Conservation (phyloP, 2,329 filamentous ascomycete species). For the Ploettnerulaceae sp. region DNA sequence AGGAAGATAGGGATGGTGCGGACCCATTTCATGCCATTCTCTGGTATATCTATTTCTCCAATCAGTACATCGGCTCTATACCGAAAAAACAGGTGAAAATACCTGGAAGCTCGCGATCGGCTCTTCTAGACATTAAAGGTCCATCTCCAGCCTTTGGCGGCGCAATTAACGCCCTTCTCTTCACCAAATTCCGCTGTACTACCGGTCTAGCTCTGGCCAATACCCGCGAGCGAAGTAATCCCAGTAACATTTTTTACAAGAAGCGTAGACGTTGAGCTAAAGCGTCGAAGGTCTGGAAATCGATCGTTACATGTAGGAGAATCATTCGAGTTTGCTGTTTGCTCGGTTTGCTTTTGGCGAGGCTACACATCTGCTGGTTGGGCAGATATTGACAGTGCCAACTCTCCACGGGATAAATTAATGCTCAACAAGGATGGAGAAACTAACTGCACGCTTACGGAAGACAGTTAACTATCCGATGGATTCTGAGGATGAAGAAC, state of each 20-base stretch:
- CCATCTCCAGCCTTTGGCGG: slow-evolving; percentile 56
- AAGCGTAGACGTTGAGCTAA: background rate
- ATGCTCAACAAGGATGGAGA: slow-evolving; percentile 21
- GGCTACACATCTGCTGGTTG: slow-evolving; percentile 10
- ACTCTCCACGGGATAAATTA: background rate
- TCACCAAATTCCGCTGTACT: slow-evolving; percentile 18
- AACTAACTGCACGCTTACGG: slow-evolving; percentile 57
- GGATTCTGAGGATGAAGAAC: slow-evolving; percentile 49
- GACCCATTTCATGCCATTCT: slow-evolving; percentile 50
- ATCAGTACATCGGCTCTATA: slow-evolving; percentile 1
- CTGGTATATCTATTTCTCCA: slow-evolving; percentile 22
- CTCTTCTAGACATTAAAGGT: slow-evolving; percentile 59
- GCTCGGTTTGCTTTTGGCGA: slow-evolving; percentile 19
- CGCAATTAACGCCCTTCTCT: slow-evolving; percentile 46
- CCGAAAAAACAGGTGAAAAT: slow-evolving; percentile 7
- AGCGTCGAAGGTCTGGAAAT: background rate
- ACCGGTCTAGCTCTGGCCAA: slow-evolving; percentile 17
- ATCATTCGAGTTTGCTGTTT: slow-evolving; percentile 12
- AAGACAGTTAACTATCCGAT: slow-evolving; percentile 72
- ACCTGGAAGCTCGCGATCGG: slow-evolving; percentile 65
- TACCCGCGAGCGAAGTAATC: slow-evolving; percentile 28
- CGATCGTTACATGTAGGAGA: slow-evolving; percentile 1
- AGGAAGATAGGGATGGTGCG: slow-evolving; percentile 79
- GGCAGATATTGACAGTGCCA: background rate
- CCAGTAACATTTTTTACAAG: slow-evolving; percentile 27